These are phyloP conservation scores for Calonectria pauciramosa DNA, from an alignment of 2,329 filamentous ascomycete genomes.

Conservation along the genomic window DNA sequence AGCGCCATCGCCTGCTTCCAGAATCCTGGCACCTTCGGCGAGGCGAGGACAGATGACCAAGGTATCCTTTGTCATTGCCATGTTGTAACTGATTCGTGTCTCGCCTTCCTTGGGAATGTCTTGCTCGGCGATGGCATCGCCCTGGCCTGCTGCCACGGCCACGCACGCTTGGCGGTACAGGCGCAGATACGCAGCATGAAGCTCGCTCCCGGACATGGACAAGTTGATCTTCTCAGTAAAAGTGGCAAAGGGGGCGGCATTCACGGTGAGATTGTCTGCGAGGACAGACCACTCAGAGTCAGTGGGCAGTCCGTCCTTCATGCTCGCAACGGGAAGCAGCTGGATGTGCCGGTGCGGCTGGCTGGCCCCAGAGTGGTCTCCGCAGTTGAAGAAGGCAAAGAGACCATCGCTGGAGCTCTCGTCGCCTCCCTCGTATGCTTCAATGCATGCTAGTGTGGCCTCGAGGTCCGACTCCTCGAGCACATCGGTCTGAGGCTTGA, in stretches of 20 bases:
- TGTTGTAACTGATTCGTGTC: conserved; percentile 73
- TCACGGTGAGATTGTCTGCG: conserved; percentile 54
- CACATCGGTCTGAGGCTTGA: conserved; percentile 74
- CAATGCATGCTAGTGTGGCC: conserved; percentile 72
- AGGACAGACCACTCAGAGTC: conserved; percentile 62
- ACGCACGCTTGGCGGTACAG: conserved; percentile 62
- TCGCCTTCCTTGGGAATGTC: conserved; percentile 52
- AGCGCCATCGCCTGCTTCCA: conserved; percentile 46
- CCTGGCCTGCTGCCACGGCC: conserved; percentile 49
- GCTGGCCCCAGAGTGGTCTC: conserved; percentile 76
- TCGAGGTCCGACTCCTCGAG: conserved; percentile 73
- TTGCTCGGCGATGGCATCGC: conserved; percentile 22
- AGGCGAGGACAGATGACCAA: conserved; percentile 69
- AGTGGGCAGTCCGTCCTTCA: conserved; percentile 66
- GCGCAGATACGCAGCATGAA: conserved; percentile 59
- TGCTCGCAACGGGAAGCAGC: conserved; percentile 74
- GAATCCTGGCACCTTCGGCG: conserved; percentile 61
- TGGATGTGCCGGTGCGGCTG: conserved; percentile 81
- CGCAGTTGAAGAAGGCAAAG: conserved; percentile 80
- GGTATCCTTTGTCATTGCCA: conserved; percentile 68
- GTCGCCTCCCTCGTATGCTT: conserved; percentile 60
- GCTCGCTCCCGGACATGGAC: conserved; percentile 51
- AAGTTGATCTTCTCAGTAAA: conserved; percentile 57
- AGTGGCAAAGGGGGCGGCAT: conserved; percentile 58
- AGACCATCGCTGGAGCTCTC: conserved; percentile 54